phyloP scores from a whole-genome alignment of 768 basidiomycete genomes.

The Macrolepiota fuliginosa region DNA sequence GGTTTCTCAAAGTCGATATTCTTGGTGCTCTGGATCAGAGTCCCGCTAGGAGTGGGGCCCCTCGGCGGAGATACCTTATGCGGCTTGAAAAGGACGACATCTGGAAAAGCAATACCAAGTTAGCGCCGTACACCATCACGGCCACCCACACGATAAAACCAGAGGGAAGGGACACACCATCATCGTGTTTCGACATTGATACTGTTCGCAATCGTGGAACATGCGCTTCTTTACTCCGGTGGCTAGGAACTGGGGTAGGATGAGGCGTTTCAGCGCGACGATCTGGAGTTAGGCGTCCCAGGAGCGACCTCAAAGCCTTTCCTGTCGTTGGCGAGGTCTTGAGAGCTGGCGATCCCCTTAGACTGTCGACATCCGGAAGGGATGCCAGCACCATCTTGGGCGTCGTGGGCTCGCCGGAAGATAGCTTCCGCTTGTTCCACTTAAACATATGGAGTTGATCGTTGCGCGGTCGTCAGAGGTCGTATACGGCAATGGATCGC shows the following conservation, averaged over 20 bases:
- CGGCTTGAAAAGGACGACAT: slow-evolving; percentile 3
- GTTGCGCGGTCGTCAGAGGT: slow-evolving; percentile 7
- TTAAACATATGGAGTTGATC: slow-evolving; percentile 15
- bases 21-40: neutral
- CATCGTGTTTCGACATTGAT: slow-evolving; percentile 12
- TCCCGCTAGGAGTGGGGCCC: neutral
- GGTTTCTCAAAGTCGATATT: neutral
- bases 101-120: neutral
- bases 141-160: neutral
- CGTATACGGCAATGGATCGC: slow-evolving; percentile 6
- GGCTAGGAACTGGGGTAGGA: neutral
- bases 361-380: slow-evolving; percentile 8
- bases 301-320: slow-evolving; percentile 12
- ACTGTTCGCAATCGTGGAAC: slow-evolving; percentile 8
- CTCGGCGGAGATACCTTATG: slow-evolving; percentile 2
- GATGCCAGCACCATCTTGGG: slow-evolving; percentile 12
- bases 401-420: slow-evolving; percentile 13
- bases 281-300: slow-evolving; percentile 8
- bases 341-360: neutral
- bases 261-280: slow-evolving; percentile 9
- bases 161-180: neutral
- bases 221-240: slow-evolving; percentile 3
- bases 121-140: neutral
- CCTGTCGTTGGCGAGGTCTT: neutral
- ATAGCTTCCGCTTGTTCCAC: slow-evolving; percentile 11